Evolutionary conservation across 2,329 filamentous ascomycete genomes (phyloP), one percentile per base, ranked within the genome.

Genomic region (Penicillium paneum): DNA sequence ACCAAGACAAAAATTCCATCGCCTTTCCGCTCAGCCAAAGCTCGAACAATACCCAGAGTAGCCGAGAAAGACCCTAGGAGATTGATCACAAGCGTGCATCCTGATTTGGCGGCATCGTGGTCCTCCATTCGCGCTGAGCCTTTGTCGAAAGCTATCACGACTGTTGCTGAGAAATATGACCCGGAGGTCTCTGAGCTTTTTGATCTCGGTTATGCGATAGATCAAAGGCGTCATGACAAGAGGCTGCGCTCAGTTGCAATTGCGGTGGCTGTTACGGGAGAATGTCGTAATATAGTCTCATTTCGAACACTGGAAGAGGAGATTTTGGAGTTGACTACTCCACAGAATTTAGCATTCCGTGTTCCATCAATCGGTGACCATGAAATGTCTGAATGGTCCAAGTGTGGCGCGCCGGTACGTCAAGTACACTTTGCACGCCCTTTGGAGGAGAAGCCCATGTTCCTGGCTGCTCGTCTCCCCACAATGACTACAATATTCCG

Each of bases 391-490:
- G 75, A 74, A 59, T 85, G 81, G 81, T 71, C 71, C 31, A 73
- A 75, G 29, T 70, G 71, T 47, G 78, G 77, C 13, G 74, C 76
- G 3, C 77, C 80, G 1, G 78, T 86, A 52, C 78, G 77, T 57
- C 82, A 85, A 60, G 66, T 86, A 3, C 74, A 71, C 61, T 83
- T 83, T 64, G 74, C 80, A 11, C 72, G 76, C 36, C 58, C 70
- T 15, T 62, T 76, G 1, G 74, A 79, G 26, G 70, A 75, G 52
- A 68, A 65, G 38, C 61, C 64, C 17, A 64, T 71, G 6, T 79
- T 79, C 58, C 72, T 85, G 47, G 82, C 81, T 12, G 78, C 79
- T 43, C 79, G 83, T 21, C 73, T 79, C 24, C 65, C 68, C 12
- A 70, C 66, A 11, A 74, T 67, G 8, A 82, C 79, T 4, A 67